phyloP scores from a whole-genome alignment of 805 yeast species.

The Ogataea nakhonphanomensis region DNA sequence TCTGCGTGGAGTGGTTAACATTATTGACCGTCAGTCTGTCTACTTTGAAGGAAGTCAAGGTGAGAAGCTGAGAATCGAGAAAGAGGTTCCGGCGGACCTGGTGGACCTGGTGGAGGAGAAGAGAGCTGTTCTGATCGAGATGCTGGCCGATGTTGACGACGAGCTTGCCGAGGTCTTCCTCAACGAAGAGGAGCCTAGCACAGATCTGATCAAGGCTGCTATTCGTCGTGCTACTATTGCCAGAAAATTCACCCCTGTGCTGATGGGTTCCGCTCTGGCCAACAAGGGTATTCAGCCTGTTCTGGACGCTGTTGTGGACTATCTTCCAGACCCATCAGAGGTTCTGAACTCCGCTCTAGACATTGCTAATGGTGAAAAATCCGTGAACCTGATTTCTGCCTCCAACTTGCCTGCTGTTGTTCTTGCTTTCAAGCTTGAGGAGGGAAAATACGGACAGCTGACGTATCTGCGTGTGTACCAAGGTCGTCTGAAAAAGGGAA shows the following conservation, averaged over 20 bases:
- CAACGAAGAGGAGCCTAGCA: conserved; percentile 85
- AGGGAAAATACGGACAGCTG: conserved; percentile 96
- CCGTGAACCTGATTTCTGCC: conserved; percentile 73
- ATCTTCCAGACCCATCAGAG: conserved; percentile 93
- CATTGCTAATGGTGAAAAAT: conserved; percentile 56
- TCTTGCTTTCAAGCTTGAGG: conserved; percentile 97
- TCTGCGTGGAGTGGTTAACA: conserved; percentile 85
- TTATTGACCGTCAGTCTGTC: conserved; percentile 80
- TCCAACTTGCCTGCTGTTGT: conserved; percentile 83
- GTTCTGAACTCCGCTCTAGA: conserved; percentile 89
- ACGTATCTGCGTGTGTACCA: conserved; percentile 97
- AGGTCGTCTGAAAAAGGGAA: conserved; percentile 89
- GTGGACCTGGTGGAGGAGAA: conserved; percentile 84
- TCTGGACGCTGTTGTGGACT: conserved; percentile 92
- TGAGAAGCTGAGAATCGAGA: conserved; percentile 61
- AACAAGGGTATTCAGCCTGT: conserved; percentile 95
- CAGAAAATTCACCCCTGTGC: conserved; percentile 96
- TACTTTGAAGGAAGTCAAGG: conserved; percentile 92
- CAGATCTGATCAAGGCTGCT: conserved; percentile 79
- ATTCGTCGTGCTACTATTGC: conserved; percentile 95
- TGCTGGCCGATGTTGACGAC: conserved; percentile 96
- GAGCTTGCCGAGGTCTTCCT: conserved; percentile 90
- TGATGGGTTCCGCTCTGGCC: conserved; percentile 98
- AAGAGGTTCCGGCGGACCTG: conserved; percentile 74
- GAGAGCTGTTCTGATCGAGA: conserved; percentile 81